Base-by-base conservation (phyloP, 2,329 filamentous ascomycete genomes). In the Fusarium ambrosium region DNA sequence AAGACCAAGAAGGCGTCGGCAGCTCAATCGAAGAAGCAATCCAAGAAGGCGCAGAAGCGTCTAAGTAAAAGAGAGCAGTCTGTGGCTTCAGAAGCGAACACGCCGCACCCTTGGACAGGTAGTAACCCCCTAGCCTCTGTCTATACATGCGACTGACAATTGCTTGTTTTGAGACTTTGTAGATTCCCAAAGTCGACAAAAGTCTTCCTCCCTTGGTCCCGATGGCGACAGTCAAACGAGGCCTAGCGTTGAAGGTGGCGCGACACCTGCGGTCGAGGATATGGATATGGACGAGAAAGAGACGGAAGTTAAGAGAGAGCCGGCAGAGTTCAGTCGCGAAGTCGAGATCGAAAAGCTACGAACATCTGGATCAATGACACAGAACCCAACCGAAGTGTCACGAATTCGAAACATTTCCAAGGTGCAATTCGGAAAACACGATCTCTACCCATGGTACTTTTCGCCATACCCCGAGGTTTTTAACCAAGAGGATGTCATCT, bases 371-470 rank as follows among this genome's bases (percentile, higher is more conserved):
- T 98, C 95, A 71, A 98, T 99, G 97, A 99, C 97, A 13, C 97
- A 99, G 81, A 98, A 98, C 76, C 97, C 97, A 67, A 95, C 96
- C 14, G 97, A 99, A 81, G 95, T 99, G 71, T 96, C 96, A 27
- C 93, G 97, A 63, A 97, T 99, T 65, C 93, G 97, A 79, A 99
- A 99, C 81, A 92, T 99, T 75, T 94, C 94, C 64, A 95, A 93
- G 76, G 92, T 99, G 4, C 96, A 98, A 81, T 98, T 99, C 87
- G 97, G 97, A 53, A 92, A 92, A 77, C 93, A 92, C 81, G 95
- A 98, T 79, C 90, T 99, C 51, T 97, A 97, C 81, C 97, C 97
- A 0, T 99, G 97, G 97, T 99, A 99, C 83, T 99, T 99, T 85
- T 98, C 95, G 6, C 97, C 97, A 0, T 99, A 99, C 79, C 97